phyloP scores from a whole-genome alignment of 2,329 filamentous ascomycete species.

The Apiospora pterosperma region DNA sequence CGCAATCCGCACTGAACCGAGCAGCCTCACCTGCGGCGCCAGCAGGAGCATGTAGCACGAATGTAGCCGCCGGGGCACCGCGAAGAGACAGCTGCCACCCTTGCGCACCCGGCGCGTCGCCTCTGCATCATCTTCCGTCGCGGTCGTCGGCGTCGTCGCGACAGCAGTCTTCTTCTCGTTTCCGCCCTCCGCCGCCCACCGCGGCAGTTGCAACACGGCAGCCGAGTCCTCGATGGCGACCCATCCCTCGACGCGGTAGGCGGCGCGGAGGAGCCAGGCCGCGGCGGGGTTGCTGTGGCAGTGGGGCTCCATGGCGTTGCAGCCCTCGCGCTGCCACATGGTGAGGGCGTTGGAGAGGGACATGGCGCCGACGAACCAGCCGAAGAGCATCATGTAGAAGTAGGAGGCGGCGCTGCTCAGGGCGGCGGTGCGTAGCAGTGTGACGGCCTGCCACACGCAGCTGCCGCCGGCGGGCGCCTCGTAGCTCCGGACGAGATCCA shows the following conservation, averaged over 20 bases:
- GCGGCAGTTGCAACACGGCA: background rate
- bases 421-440: background rate
- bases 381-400: conserved; percentile 15
- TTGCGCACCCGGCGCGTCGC: background rate
- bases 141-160: background rate
- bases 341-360: conserved; percentile 18
- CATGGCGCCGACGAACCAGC: conserved; percentile 19
- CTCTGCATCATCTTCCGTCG: background rate
- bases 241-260: conserved; percentile 9
- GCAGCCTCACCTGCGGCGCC: conserved; percentile 7
- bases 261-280: conserved; percentile 6
- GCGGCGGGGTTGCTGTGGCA: conserved; percentile 3
- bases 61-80: conserved; percentile 10
- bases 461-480: background rate
- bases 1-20: background rate
- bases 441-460: background rate
- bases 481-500: conserved; percentile 5
- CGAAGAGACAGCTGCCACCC: conserved; percentile 8
- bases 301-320: conserved; percentile 7
- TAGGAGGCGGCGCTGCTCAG: conserved; percentile 11
- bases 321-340: conserved; percentile 17
- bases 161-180: background rate
- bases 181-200: background rate
- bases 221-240: conserved; percentile 11
- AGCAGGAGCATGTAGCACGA: conserved; percentile 8